Percentiles rank a stretch among this genome's conserved stretches.
Evolutionary conservation across 345 rosid genomes (phyloP).

Genomic region (Toxicodendron radicans): DNA sequence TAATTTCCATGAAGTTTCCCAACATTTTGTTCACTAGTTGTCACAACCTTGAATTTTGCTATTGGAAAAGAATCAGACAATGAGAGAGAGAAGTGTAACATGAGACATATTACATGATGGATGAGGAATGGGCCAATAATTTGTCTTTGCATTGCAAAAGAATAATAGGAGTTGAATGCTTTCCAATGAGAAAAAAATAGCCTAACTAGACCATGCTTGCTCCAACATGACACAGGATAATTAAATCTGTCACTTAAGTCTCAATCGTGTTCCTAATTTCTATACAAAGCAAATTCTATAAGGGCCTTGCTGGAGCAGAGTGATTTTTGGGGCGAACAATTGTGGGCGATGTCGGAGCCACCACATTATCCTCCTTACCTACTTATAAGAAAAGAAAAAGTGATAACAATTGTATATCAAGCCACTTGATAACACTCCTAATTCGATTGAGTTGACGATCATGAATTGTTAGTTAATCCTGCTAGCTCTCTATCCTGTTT

Average conservation of each 20-base stretch:
- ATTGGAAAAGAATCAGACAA: no score
- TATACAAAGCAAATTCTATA: slow-evolving; percentile 29
- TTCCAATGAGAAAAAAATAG: background rate
- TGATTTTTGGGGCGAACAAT: background rate
- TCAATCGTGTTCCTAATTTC: slow-evolving; percentile 23
- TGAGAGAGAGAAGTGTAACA: background rate
- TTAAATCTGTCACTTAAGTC: slow-evolving; percentile 14
- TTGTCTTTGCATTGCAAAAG: slow-evolving; percentile 25
- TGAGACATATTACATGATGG: no score
- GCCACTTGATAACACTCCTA: slow-evolving; percentile 29
- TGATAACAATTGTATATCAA: background rate
- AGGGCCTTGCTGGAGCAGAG: slow-evolving; percentile 18
- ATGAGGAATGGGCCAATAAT: background rate
- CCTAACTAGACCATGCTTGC: slow-evolving; percentile 23
- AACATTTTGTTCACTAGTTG: background rate
- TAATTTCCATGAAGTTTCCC: background rate
- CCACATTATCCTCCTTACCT: slow-evolving; percentile 11
- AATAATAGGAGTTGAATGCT: slow-evolving; percentile 11
- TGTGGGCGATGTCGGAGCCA: background rate
- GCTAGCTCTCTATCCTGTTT: slow-evolving; percentile 71
- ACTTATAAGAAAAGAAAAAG: background rate
- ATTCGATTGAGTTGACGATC: slow-evolving; percentile 31
- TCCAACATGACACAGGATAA: slow-evolving; percentile 15
- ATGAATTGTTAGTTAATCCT: slow-evolving; percentile 25
- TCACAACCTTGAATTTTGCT: no score